A percentile compares a stretch with the other conserved stretches of the same genome.
phyloP scores from a whole-genome alignment of 2,329 filamentous ascomycete species.

The Tolypocladium tropicale region DNA sequence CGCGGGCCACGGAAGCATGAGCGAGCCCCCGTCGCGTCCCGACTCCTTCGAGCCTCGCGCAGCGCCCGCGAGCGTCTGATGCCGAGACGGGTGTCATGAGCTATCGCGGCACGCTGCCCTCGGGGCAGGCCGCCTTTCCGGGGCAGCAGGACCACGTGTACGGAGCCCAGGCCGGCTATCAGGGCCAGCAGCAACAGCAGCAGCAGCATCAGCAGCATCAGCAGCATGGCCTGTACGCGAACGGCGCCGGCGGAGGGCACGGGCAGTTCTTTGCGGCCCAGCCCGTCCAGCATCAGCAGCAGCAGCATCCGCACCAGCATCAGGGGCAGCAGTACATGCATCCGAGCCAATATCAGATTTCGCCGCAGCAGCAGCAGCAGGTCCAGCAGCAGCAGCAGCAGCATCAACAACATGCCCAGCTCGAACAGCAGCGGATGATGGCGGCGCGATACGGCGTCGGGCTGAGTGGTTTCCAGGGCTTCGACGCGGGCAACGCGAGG shows the following conservation, averaged over 20 bases:
- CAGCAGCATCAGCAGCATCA: constrained; percentile 13
- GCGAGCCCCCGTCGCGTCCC: background rate
- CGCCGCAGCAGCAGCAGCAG: constrained; percentile 13
- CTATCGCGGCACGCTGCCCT: constrained; percentile 20
- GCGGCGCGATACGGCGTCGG: constrained; percentile 1
- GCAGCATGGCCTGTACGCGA: constrained; percentile 6
- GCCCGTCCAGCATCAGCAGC: constrained; percentile 11
- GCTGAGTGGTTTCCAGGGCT: background rate
- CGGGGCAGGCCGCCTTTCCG: constrained; percentile 16
- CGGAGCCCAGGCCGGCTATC: constrained; percentile 12
- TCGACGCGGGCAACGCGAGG: background rate
- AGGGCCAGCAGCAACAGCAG: constrained; percentile 13
- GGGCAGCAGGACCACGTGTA: constrained; percentile 17
- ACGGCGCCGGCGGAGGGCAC: constrained; percentile 8
- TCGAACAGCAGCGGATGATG: constrained; percentile 11
- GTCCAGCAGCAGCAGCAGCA: constrained; percentile 11
- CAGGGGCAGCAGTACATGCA: constrained; percentile 9
- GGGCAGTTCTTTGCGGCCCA: constrained; percentile 12
- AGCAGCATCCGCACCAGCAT: constrained; percentile 16
- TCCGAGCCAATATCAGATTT: constrained; percentile 11
- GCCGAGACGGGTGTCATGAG: constrained; percentile 21
- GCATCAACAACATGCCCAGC: constrained; percentile 5
- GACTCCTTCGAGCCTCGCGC: background rate
- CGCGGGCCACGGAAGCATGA: constrained; percentile 3
- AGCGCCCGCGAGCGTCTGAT: constrained; percentile 5